Base-by-base conservation (phyloP, 2,329 filamentous ascomycete species). In the Ophiosphaerella herpotricha region DNA sequence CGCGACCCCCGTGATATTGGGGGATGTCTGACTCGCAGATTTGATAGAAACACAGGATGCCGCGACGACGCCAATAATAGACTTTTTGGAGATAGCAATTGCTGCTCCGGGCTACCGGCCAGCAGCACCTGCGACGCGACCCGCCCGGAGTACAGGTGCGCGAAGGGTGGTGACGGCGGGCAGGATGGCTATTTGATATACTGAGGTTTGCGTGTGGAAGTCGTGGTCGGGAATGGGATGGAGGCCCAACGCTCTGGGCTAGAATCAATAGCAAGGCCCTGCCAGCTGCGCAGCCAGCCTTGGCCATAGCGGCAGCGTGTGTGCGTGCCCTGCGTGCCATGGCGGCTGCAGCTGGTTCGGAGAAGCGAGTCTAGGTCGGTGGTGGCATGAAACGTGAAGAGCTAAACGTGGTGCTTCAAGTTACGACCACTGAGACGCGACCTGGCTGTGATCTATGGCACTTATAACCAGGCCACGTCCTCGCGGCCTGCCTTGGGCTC, bases 391-490 rank as follows among this genome's bases (percentile, higher is more conserved):
- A 66, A 66, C 63, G 50, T 54, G 45, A 39, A 54, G 36, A 54
- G 39, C 53, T 45, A 55, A 57, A 57, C 56, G 56, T 46, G 51
- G 42, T 63, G 61, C 63, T 64, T 60, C 59, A 60, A 46, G 50
- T 55, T 37, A 45, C 55, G 46, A 42, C 36, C 52, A 47, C 60
- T 65, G 62, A 59, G 60, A 63, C 62, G 51, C 44, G 26, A n/a
- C 24, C 43, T 21, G 18, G 18, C 18, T 21, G 18, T 21, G 18
- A 21, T 21, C 18, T 21, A 21, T 21, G 37, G 50, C 34, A 57
- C 52, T 50, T 56, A 60, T 52, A 54, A 44, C 23, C 18, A 21
- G 24, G 18, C 36, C 24, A 4, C 7, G 41, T 46, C 51, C 18
- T 23, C 26, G 48, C 49, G 50, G 29, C 18, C 18, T 31, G 50